Percentiles rank a stretch among this genome's conserved stretches.
Evolutionary conservation across 1,139 yeast genomes (phyloP).

Genomic region (Magnusiomyces suaveolens): DNA sequence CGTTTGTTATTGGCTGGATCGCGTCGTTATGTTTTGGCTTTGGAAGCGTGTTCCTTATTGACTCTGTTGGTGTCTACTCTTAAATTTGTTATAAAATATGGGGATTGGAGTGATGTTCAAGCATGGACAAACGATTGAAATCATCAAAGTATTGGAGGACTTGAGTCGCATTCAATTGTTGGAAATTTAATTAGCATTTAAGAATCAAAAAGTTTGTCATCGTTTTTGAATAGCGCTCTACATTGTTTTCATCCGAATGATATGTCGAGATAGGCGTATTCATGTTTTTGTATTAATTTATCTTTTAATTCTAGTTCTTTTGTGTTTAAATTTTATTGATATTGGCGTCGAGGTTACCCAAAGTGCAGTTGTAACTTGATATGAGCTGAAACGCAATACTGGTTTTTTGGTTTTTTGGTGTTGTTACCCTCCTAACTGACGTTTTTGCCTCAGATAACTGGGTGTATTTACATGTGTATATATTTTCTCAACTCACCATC

Average conservation of each 20-base stretch:
- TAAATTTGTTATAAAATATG: slow-evolving; percentile 12
- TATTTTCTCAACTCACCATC: background rate
- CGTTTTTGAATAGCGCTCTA: background rate
- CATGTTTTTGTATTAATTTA: too few species aligned
- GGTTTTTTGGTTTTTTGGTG: background rate
- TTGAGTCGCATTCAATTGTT: too few species aligned
- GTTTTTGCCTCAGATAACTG: background rate
- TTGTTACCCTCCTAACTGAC: background rate
- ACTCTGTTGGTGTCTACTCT: slow-evolving; percentile 35
- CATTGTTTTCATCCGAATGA: too few species aligned
- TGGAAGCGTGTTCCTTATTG: slow-evolving; percentile 32
- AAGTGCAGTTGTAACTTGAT: too few species aligned
- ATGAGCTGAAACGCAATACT: background rate
- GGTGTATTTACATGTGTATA: background rate
- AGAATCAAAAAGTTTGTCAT: background rate
- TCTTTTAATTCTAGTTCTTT: background rate
- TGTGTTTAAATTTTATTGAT: background rate
- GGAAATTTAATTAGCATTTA: background rate
- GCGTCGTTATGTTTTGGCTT: slow-evolving; percentile 32
- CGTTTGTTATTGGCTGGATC: slow-evolving; percentile 21
- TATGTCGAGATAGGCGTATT: too few species aligned
- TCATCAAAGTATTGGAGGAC: background rate
- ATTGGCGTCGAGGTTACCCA: too few species aligned
- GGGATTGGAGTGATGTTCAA: too few species aligned
- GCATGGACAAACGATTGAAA: too few species aligned